These are phyloP conservation scores for Remersonia thermophila DNA, from an alignment of 2,329 filamentous ascomycete species.

Conservation along the genomic window DNA sequence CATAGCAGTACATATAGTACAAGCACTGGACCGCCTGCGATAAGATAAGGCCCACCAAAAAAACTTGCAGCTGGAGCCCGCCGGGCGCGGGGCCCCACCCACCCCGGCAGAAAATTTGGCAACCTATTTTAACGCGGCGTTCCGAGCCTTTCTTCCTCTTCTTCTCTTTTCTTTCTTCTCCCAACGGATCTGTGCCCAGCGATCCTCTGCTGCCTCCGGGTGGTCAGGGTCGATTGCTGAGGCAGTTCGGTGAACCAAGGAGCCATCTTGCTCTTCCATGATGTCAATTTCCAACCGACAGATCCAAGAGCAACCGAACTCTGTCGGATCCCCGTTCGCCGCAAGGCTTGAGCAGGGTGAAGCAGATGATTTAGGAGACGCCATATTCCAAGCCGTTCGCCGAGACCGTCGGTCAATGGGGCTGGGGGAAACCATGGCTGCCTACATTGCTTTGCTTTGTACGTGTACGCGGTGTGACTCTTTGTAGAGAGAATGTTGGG, in stretches of 20 bases:
- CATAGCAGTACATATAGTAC: no score
- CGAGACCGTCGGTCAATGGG: conserved; percentile 82
- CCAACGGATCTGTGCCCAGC: conserved; percentile 72
- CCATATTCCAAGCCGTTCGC: conserved; percentile 88
- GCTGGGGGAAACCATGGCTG: conserved; percentile 82
- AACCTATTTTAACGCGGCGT: conserved; percentile 10
- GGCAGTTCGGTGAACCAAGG: conserved; percentile 78
- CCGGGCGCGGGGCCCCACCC: no score
- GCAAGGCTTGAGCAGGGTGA: conserved; percentile 56
- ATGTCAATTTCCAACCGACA: conserved; percentile 92
- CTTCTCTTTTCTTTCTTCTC: conserved; percentile 28
- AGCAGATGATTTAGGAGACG: conserved; percentile 43
- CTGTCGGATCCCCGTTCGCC: conserved; percentile 54
- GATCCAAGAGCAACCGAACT: conserved; percentile 69
- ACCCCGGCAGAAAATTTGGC: not conserved
- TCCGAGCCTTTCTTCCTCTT: conserved; percentile 16
- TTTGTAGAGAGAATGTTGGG: not conserved
- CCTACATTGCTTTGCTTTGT: conserved; percentile 45
- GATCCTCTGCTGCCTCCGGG: conserved; percentile 48
- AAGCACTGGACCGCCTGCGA: no score
- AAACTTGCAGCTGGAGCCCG: no score
- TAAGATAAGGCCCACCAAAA: not conserved
- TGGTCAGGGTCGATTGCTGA: conserved; percentile 63
- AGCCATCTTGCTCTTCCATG: conserved; percentile 58
- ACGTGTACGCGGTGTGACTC: not conserved